Conservation (phyloP, 2,329 filamentous ascomycete genomes). For the Leptographium lundbergii region DNA sequence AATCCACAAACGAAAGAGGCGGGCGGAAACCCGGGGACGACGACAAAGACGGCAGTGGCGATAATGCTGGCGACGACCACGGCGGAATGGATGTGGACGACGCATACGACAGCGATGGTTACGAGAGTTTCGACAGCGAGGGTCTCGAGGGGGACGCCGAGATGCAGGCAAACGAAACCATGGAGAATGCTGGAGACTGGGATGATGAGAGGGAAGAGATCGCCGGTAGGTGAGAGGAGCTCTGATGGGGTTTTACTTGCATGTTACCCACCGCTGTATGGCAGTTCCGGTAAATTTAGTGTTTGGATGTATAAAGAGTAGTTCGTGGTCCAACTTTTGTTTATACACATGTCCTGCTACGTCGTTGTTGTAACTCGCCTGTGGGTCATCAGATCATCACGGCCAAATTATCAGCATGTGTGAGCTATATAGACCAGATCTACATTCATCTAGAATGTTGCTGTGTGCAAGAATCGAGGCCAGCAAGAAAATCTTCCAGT, state of each 20-base stretch:
- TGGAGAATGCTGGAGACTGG: constrained; percentile 39
- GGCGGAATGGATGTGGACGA: constrained; percentile 21
- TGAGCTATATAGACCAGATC: too few relatives aligned
- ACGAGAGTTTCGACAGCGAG: constrained; percentile 39
- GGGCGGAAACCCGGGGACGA: constrained; percentile 25
- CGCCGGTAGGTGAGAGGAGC: not conserved
- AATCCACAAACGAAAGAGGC: constrained; percentile 16
- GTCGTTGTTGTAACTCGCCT: too few relatives aligned
- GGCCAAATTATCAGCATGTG: too few relatives aligned
- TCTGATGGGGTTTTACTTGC: not conserved
- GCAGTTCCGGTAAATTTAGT: not conserved
- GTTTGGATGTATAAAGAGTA: not conserved
- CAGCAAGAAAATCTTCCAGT: too few relatives aligned
- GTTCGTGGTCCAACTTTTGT: not conserved
- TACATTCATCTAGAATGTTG: too few relatives aligned
- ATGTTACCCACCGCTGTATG: not conserved
- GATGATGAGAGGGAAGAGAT: constrained; percentile 34
- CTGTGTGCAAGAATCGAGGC: too few relatives aligned
- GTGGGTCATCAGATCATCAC: too few relatives aligned
- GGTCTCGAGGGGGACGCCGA: constrained; percentile 36
- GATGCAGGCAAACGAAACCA: constrained; percentile 33
- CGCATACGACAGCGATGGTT: constrained; percentile 28
- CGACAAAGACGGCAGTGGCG: constrained; percentile 21
- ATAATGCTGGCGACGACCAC: not conserved
- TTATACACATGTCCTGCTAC: not conserved